Base-by-base conservation (phyloP, 768 basidiomycete species). In the Lanmaoa rubissima region DNA sequence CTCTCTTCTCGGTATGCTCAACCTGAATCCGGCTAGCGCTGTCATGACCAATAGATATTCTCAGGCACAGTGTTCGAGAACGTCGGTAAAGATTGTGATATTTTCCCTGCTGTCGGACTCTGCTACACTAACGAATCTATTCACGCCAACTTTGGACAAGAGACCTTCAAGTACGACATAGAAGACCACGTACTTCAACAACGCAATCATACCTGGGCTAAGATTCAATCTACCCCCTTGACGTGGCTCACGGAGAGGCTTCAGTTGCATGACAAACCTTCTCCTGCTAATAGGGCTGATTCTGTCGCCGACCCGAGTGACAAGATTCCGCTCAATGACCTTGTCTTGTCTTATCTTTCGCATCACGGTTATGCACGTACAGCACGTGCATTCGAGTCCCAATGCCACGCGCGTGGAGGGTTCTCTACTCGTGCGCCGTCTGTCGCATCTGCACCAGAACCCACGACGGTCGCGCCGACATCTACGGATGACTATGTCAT, bases 81-180 rank as follows among this genome's bases (percentile, higher is more conserved):
- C 62, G 78, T 92, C 26, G 86, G 86, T 34, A 82, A 82, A 64
- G 79, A 79, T 48, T 75, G 77, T 44, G 83, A 86, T 24, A 68
- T 97, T 26, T 94, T 87, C 67, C 95, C 96, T 3, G 85, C 91
- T n/a, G 82, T 97, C 55, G 95, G 94, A 26, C 78, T 98, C 53
- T 88, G 90, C 48, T 88, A 94, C 64, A 74, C 79, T 1, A 82
- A 83, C 35, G 96, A 98, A 72, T 77, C 82, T 13, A 74, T 98
- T 39, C 83, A 85, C 35, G 87, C 87, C 65, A 98, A 98, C 75
- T 95, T 98, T 69, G 93, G 93, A 28, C 86, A 87, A 67, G 84
- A 83, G 10, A 79, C 86, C 4, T 98, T 98, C 82, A 81, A 78
- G 63, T 98, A 84, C 70, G 94, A 97, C 71, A 96, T 98, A 66